Percentiles rank a stretch among this genome's conserved stretches.
Conservation (phyloP, 169 alveolate genomes). For the Cryptosporidium sp. region DNA sequence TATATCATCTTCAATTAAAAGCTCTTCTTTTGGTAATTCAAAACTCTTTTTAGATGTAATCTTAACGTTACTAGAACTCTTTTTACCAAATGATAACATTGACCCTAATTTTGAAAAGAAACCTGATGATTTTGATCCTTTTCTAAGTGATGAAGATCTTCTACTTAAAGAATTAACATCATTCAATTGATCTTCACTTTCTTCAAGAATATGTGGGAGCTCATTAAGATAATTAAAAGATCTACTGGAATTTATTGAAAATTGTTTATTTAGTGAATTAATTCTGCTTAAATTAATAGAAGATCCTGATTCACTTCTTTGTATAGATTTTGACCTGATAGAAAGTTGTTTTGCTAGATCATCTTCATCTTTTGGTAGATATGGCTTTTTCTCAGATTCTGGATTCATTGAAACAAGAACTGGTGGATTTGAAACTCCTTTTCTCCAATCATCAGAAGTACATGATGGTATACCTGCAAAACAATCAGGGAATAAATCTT, state of each 20-base stretch:
- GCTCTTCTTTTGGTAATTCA: background rate
- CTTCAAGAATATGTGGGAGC: background rate
- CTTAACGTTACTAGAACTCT: background rate
- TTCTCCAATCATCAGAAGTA: slow-evolving; percentile 61
- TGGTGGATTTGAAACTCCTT: slow-evolving; percentile 57
- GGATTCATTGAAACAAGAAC: slow-evolving; percentile 55
- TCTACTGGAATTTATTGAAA: slow-evolving; percentile 2
- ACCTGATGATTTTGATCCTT: slow-evolving; percentile 16
- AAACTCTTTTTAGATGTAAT: background rate
- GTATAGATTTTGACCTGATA: background rate
- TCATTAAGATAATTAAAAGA: slow-evolving; percentile 1
- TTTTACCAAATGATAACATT: slow-evolving; percentile 37
- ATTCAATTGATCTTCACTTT: slow-evolving; percentile 5
- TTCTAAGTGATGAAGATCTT: background rate
- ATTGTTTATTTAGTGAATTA: slow-evolving; percentile 2
- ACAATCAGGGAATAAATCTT: slow-evolving; percentile 69
- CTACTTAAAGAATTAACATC: background rate
- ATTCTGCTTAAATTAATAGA: background rate
- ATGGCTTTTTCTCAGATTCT: slow-evolving; percentile 35
- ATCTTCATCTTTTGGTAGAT: slow-evolving; percentile 41
- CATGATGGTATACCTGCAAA: slow-evolving; percentile 70
- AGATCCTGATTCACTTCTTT: background rate
- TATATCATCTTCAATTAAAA: slow-evolving; percentile 26
- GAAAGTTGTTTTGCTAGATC: background rate
- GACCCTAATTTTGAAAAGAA: slow-evolving; percentile 30